Base-by-base conservation (phyloP, 257 asterid genomes). In the Penstemon newberryi region DNA sequence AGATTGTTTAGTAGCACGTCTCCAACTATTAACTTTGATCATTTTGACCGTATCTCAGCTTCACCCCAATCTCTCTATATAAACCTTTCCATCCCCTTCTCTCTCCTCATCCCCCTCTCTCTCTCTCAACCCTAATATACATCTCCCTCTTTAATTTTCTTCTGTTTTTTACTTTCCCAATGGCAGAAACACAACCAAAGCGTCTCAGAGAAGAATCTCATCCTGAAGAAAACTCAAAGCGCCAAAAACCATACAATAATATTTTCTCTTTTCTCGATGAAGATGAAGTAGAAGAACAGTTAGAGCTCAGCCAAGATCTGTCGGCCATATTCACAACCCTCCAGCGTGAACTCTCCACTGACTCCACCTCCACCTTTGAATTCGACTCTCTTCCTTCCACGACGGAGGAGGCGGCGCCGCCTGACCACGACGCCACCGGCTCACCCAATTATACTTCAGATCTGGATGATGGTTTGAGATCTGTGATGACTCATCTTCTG, bases 401-500 rank as follows among this genome's bases (percentile, higher is more conserved):
- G 52, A 41, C 47, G 60, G 78, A 41, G 42, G 75, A 19, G 40
- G 67, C 25, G 41, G 66, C 55, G 7, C 67, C 13, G 38, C 71
- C 63, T 8, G 78, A 3, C 44, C 65, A 5, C 68, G 65, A 58
- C 53, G 46, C 59, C 60, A 6, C 60, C 9, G 33, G 19, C n/a
- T 46, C 10, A 10, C 10, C 51, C 33, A 57, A 66, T n/a, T 33
- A 25, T 25, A 25, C 72, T 44, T 54, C 13, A 6, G 74, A 15
- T 13, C 82, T 59, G 1, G 89, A 79, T 15, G 89, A 80, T 6
- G 69, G 72, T 41, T 78, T 53, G 0, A 77, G 71, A 33, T 81
- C 85, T 5, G 87, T 90, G 0, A 86, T 90, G 75, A 84, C 91
- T 60, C 97, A 83, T 63, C 97, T 90, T 33, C 90, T 90, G 0